These are phyloP conservation scores for Tirmania nivea DNA, from an alignment of 495 filamentous ascomycete genomes.

Conservation along the genomic window DNA sequence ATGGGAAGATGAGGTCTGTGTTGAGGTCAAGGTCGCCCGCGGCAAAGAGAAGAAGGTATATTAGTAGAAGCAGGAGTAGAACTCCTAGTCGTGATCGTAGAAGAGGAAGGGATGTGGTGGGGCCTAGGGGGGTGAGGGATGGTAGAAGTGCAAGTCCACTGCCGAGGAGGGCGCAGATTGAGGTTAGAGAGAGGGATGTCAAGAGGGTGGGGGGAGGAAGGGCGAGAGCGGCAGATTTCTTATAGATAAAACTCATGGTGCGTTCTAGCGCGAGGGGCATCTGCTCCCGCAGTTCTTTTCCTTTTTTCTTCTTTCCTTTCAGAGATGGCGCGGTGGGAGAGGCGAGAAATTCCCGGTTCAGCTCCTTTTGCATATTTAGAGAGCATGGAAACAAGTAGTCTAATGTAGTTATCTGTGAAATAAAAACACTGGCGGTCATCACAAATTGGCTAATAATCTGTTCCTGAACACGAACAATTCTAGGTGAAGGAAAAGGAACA, in stretches of 20 bases:
- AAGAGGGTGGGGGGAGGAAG: conserved; percentile 7
- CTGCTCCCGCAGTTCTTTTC: no score
- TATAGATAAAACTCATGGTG: conserved; percentile 1
- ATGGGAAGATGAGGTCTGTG: neutral
- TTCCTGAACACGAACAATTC: no score
- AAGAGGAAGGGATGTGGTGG: neutral
- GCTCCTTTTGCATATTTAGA: no score
- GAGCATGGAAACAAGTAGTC: no score
- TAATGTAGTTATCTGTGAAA: no score
- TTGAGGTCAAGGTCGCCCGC: neutral
- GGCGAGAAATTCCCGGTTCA: no score
- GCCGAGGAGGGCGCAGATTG: neutral
- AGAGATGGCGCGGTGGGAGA: no score
- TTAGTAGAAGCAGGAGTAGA: neutral
- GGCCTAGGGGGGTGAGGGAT: conserved; percentile 1
- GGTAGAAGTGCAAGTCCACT: conserved; percentile 4
- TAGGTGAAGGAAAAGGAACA: no score
- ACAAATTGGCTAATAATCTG: no score
- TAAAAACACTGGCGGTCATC: no score
- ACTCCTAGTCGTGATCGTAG: neutral
- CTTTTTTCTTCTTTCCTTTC: no score
- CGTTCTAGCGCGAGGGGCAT: no score
- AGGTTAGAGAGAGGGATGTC: neutral
- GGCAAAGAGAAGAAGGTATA: neutral
- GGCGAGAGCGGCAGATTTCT: conserved; percentile 14